Evolutionary conservation across 805 yeast species (phyloP), one percentile per base, ranked within the genome.

Genomic region (Wickerhamomyces subpelliculosus): DNA sequence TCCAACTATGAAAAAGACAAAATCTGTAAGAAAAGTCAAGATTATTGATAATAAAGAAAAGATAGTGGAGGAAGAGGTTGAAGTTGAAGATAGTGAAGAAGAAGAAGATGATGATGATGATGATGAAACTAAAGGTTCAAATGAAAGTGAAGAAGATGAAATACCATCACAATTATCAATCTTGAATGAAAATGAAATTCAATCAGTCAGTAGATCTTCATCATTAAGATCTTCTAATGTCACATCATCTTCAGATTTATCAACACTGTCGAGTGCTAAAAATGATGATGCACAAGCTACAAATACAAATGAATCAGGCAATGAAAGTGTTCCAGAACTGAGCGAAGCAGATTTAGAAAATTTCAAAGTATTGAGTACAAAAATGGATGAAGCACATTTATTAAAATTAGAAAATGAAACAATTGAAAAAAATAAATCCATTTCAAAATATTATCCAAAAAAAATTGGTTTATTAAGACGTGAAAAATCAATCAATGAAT

Each of bases 401-500:
- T 49, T 75, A 25, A 54, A 55, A 27, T 34, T 60, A 8, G 85
- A 78, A 46, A 64, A 70, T 36, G 70, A 64, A 4, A 60, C 61
- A 27, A 61, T 77, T 8, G 62, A 55, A 11, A 55, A 57, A 20
- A 60, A 64, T 24, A 58, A 57, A 34, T 46, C 46, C 1, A 47
- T 47, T 2, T 72, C 81, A 1, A 46, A 44, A 41, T 18, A 40
- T 17, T 58, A 55, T 42, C 68, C 64, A 22, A 68, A 69, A 13
- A 56, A 62, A 27, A 73, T 81, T 43, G 97, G 97, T 2, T 64
- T 70, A 6, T 66, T 68, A 39, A 74, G 93, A 51, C 72, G 96
- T 38, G 78, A 72, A 17, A 85, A 85, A 55, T 75, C 77, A 43
- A 72, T 86, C 45, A 57, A 70, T 0, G 95, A 88, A 55, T 93